These are phyloP conservation scores for Schwanniomyces occidentalis DNA, from an alignment of 805 yeast species.

Conservation along the genomic window DNA sequence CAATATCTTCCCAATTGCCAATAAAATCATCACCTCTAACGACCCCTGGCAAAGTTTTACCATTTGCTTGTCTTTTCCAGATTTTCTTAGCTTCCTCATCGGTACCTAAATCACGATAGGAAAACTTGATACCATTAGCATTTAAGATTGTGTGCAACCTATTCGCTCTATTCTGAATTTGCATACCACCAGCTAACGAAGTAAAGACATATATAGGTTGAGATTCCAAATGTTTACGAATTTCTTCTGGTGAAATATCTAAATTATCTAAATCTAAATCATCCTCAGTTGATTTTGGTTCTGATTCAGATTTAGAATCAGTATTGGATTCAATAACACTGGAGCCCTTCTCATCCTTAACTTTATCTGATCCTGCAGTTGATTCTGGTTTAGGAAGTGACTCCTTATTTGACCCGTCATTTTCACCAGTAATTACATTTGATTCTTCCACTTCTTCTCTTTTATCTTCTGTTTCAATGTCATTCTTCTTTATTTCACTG, in stretches of 20 bases:
- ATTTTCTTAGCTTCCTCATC: conserved; percentile 82
- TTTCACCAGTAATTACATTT: conserved; percentile 1
- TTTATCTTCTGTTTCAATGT: background rate
- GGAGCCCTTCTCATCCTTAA: background rate
- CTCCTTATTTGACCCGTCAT: background rate
- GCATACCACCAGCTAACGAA: conserved; percentile 85
- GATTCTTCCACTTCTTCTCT: conserved; percentile 1
- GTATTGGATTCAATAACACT: conserved; percentile 1
- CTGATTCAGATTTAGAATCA: background rate
- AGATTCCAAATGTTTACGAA: conserved; percentile 43
- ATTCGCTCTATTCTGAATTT: conserved; percentile 74
- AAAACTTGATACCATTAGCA: conserved; percentile 69
- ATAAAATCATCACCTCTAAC: conserved; percentile 80
- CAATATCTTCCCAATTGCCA: conserved; percentile 84
- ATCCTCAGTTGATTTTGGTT: background rate
- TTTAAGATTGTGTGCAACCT: conserved; percentile 70
- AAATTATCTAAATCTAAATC: conserved; percentile 24
- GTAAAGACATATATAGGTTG: conserved; percentile 76
- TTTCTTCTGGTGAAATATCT: conserved; percentile 42
- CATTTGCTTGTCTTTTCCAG: conserved; percentile 75
- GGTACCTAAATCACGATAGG: conserved; percentile 78
- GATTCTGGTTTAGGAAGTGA: background rate
- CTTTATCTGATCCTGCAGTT: conserved; percentile 48
- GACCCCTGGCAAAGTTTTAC: conserved; percentile 79
- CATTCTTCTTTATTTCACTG: background rate